Conservation (phyloP, 2,329 filamentous ascomycete species). For the Neonectria punicea region DNA sequence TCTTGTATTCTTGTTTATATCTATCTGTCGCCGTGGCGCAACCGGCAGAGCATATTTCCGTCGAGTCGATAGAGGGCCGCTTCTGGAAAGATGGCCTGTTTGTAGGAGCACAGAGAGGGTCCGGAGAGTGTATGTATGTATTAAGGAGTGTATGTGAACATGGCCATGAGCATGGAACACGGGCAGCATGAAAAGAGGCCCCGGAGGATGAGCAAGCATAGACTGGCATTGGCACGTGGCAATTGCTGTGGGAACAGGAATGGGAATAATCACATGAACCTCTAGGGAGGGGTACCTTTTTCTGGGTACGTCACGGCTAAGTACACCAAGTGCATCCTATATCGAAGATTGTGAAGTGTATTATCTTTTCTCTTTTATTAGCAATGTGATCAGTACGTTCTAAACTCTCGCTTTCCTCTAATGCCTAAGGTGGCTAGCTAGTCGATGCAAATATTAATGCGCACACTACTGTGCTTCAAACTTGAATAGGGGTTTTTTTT, state of each 20-base stretch:
- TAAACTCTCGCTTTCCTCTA: conserved; percentile 1
- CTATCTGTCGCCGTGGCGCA: conserved; percentile 4
- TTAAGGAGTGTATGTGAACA: conserved; percentile 25
- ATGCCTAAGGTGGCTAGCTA: background rate
- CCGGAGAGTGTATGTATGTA: conserved; percentile 34
- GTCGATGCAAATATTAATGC: conserved; percentile 1
- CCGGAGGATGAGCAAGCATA: conserved; percentile 25
- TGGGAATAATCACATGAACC: conserved; percentile 19
- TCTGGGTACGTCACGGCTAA: conserved; percentile 11
- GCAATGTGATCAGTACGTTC: conserved; percentile 17
- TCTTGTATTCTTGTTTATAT: conserved; percentile 20
- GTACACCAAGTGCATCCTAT: background rate
- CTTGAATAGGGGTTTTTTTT: background rate
- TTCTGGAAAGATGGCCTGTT: conserved; percentile 29
- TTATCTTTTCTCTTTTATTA: conserved; percentile 5
- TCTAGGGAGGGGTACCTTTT: conserved; percentile 24
- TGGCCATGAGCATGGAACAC: conserved; percentile 26
- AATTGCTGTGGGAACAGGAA: conserved; percentile 16
- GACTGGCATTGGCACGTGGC: conserved; percentile 31
- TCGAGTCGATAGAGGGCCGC: conserved; percentile 18
- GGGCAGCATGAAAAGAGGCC: conserved; percentile 15
- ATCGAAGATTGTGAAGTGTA: background rate
- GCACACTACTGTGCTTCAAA: conserved; percentile 14
- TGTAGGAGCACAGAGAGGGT: conserved; percentile 27
- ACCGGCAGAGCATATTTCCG: conserved; percentile 4